These are phyloP conservation scores for Fusarium solani-melongenae DNA, from an alignment of 2,329 filamentous ascomycete genomes.

Conservation along the genomic window DNA sequence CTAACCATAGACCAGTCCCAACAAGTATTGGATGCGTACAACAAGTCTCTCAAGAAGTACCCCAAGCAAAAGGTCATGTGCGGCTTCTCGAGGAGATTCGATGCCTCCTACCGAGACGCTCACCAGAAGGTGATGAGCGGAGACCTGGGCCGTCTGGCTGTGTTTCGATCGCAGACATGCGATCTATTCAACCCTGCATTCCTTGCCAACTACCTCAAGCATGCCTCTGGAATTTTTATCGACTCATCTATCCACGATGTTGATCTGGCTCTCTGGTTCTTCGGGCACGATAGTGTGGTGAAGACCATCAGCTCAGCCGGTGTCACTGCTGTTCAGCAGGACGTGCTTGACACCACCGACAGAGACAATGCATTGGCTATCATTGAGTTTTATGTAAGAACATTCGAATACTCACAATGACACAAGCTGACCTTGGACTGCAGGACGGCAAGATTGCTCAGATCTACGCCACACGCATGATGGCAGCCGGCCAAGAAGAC, in stretches of 20 bases:
- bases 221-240: not conserved
- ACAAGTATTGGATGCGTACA: not conserved
- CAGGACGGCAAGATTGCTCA: constrained; percentile 2
- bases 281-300: not conserved
- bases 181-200: not conserved
- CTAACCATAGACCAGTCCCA: not conserved
- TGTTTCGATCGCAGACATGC: not conserved
- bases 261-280: not conserved
- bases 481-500: constrained; percentile 8
- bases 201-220: not conserved
- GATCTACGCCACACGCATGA: constrained; percentile 2
- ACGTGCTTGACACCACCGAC: not conserved
- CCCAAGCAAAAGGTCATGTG: not conserved
- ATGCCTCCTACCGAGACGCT: constrained; percentile 1
- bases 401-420: not conserved
- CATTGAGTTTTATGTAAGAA: not conserved
- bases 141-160: not conserved
- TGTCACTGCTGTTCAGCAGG: not conserved
- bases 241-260: not conserved
- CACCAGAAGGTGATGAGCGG: not conserved
- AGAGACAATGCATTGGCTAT: not conserved
- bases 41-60: not conserved
- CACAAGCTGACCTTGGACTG: not conserved
- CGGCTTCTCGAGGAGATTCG: not conserved
- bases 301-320: not conserved